These are phyloP conservation scores for Stentor roeselii DNA, from an alignment of 73 alveolate genomes.

Conservation along the genomic window DNA sequence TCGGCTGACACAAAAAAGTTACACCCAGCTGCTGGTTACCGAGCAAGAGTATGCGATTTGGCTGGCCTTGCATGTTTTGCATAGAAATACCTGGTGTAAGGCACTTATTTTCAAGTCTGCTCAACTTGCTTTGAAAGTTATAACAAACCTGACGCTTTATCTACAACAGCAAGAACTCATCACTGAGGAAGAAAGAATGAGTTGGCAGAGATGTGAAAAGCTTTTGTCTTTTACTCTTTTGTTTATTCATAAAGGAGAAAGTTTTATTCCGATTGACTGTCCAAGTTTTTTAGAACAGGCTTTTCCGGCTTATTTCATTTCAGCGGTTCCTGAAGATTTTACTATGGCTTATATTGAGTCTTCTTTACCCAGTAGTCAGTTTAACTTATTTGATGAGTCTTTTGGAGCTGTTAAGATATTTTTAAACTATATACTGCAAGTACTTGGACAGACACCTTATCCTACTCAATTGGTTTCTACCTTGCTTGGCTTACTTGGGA, in stretches of 20 bases:
- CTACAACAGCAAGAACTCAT: slow-evolving; percentile 16
- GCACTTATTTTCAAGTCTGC: slow-evolving; percentile 9
- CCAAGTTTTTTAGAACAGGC: slow-evolving; percentile 18
- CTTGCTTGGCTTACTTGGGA: not conserved
- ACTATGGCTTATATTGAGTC: not conserved
- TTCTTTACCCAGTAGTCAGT: not conserved
- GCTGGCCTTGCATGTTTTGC: slow-evolving; percentile 3
- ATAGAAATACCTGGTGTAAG: not conserved
- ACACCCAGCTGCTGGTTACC: slow-evolving; percentile 16
- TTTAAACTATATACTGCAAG: slow-evolving; percentile 9
- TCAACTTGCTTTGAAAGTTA: slow-evolving; percentile 16
- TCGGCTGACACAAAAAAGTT: slow-evolving; percentile 8
- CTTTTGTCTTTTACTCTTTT: not conserved
- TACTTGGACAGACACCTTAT: not conserved
- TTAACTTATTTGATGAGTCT: slow-evolving; percentile 18
- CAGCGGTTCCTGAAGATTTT: slow-evolving; percentile 25
- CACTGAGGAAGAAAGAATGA: not conserved
- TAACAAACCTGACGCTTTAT: not conserved
- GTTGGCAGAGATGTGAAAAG: slow-evolving; percentile 16
- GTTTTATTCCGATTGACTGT: not conserved
- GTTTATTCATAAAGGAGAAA: not conserved
- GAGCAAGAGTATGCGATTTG: slow-evolving; percentile 26
- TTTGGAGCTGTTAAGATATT: slow-evolving; percentile 10
- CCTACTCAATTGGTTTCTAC: not conserved
- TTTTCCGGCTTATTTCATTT: slow-evolving; percentile 16